Conservation (phyloP, 2,329 filamentous ascomycete genomes). For the Rhinocladiella mackenziei region DNA sequence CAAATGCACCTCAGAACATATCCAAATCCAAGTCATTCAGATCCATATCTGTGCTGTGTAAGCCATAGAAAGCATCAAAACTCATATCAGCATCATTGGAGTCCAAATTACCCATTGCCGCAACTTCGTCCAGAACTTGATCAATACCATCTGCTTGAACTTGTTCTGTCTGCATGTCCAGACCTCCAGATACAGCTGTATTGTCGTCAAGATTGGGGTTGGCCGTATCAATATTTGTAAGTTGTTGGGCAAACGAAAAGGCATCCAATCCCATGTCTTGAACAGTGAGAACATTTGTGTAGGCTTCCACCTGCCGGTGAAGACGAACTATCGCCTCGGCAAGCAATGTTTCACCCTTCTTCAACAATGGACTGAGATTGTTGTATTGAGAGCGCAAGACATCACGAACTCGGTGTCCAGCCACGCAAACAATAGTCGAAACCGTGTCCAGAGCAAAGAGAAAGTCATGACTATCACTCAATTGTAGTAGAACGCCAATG, state of each 20-base stretch:
- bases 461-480: constrained; percentile 39
- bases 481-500: constrained; percentile 42
- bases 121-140: constrained; percentile 29
- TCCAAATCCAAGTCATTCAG: constrained; percentile 29
- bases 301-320: constrained; percentile 42
- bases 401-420: constrained; percentile 41
- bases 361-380: constrained; percentile 39
- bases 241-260: constrained; percentile 31
- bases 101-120: constrained; percentile 25
- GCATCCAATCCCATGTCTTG: constrained; percentile 24
- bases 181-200: constrained; percentile 12
- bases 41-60: constrained; percentile 24
- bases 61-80: constrained; percentile 23
- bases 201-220: constrained; percentile 40
- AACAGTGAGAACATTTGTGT: constrained; percentile 31
- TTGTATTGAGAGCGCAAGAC: constrained; percentile 39
- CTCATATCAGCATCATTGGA: constrained; percentile 23
- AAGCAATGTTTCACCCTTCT: constrained; percentile 42
- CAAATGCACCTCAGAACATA: constrained; percentile 31
- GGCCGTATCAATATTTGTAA: constrained; percentile 42
- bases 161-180: constrained; percentile 14
- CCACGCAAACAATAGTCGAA: constrained; percentile 42
- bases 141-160: constrained; percentile 27
- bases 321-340: constrained; percentile 46
- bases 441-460: constrained; percentile 44